Evolutionary conservation across 345 rosid species (phyloP).

Genomic region (Jatropha curcas): DNA sequence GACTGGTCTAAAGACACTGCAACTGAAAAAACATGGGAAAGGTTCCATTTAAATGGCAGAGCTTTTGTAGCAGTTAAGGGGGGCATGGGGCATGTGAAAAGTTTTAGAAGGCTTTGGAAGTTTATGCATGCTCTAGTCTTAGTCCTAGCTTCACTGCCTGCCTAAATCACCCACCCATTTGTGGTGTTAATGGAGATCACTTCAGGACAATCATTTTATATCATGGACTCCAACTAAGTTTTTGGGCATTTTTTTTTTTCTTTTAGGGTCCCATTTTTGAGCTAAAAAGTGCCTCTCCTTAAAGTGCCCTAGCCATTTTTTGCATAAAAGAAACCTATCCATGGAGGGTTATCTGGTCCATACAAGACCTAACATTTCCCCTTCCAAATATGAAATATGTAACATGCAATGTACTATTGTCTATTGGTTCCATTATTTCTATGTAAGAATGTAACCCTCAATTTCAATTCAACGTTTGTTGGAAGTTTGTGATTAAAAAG

Average conservation of each 20-base stretch:
- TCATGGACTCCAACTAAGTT: conserved; percentile 21
- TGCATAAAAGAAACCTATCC: background rate
- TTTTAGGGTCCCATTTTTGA: background rate
- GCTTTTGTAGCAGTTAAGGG: too few species aligned
- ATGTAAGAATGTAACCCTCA: background rate
- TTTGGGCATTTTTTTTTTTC: background rate
- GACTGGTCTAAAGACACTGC: too few species aligned
- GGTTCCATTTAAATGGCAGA: too few species aligned
- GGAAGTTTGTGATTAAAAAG: too few species aligned
- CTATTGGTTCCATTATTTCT: background rate
- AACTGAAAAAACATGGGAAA: too few species aligned
- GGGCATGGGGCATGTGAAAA: background rate
- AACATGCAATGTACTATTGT: background rate
- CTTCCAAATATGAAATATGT: too few species aligned
- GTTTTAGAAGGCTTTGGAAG: background rate
- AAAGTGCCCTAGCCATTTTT: background rate
- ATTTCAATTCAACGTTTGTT: too few species aligned
- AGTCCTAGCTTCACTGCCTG: too few species aligned
- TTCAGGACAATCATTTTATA: conserved; percentile 13
- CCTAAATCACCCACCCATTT: background rate
- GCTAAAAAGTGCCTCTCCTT: background rate
- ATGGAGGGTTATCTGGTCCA: background rate
- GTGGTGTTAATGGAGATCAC: background rate
- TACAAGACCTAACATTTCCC: background rate
- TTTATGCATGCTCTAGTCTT: too few species aligned